phyloP scores from a whole-genome alignment of 2,329 filamentous ascomycete genomes.

The Hypoxylon sp. region DNA sequence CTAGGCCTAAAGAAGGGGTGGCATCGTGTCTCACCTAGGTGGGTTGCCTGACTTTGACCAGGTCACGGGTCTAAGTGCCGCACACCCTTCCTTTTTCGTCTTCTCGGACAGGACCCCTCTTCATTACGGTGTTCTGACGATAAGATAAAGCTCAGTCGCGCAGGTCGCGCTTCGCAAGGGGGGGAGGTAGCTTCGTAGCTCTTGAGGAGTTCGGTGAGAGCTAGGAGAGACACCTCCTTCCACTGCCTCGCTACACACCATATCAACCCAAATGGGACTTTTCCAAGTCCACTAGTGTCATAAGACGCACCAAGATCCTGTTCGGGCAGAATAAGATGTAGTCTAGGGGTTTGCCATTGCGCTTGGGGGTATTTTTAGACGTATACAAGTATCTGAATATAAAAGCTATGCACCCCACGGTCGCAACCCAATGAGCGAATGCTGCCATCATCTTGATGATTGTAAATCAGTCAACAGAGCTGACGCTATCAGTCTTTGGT shows the following conservation, averaged over 20 bases:
- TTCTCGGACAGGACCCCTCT: conserved; percentile 45
- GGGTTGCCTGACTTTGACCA: conserved; percentile 53
- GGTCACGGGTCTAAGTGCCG: conserved; percentile 54
- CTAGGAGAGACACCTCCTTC: conserved; percentile 41
- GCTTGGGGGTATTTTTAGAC: conserved; percentile 45
- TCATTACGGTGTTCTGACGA: conserved; percentile 45
- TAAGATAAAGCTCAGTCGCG: conserved; percentile 50
- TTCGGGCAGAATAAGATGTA: conserved; percentile 41
- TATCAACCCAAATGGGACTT: conserved; percentile 45
- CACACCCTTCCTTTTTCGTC: conserved; percentile 50
- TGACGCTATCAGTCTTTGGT: conserved; percentile 25
- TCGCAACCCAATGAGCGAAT: conserved; percentile 43
- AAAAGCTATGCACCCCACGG: conserved; percentile 44
- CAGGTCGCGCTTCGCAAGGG: conserved; percentile 41
- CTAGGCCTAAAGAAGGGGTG: conserved; percentile 47
- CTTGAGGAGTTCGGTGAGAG: conserved; percentile 48
- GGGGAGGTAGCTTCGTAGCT: conserved; percentile 33
- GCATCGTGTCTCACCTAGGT: conserved; percentile 55
- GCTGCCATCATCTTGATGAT: conserved; percentile 36
- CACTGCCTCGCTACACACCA: conserved; percentile 51
- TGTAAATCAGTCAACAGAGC: conserved; percentile 30
- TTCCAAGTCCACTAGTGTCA: conserved; percentile 51
- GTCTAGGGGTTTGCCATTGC: conserved; percentile 34
- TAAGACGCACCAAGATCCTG: conserved; percentile 51
- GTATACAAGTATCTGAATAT: conserved; percentile 42